A percentile compares a stretch with the other conserved stretches of the same genome.
Conservation (phyloP, 768 basidiomycete species). For the Leccinum aurantiacum region DNA sequence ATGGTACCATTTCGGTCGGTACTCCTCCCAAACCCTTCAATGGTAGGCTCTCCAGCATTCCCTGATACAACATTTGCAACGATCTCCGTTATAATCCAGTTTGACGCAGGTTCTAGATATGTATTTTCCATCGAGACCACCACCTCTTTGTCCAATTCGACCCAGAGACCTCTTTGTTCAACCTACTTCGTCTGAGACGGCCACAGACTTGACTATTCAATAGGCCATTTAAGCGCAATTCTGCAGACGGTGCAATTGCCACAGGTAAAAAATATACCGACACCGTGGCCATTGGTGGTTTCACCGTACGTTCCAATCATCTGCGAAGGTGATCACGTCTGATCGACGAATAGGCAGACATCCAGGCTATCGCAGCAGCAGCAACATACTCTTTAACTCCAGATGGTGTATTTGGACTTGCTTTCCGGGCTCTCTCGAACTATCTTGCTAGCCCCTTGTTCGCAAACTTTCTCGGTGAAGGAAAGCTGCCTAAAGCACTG, state of each 20-base stretch:
- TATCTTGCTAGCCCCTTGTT: conserved; percentile 29
- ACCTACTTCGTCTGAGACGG: conserved; percentile 25
- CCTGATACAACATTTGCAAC: neutral
- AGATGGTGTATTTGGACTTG: conserved; percentile 31
- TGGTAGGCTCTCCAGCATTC: neutral
- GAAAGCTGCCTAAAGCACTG: conserved; percentile 17
- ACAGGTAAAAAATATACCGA: conserved; percentile 40
- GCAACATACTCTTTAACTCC: conserved; percentile 5
- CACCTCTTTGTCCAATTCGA: neutral
- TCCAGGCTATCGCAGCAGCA: conserved; percentile 16
- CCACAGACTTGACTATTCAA: conserved; percentile 17
- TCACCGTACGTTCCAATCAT: neutral
- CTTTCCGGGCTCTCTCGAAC: conserved; percentile 27
- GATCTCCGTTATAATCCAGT: conserved; percentile 15
- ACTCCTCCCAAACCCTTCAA: neutral
- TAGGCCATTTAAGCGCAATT: conserved; percentile 26
- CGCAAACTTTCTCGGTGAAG: conserved; percentile 25
- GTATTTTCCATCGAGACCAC: neutral
- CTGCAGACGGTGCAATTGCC: conserved; percentile 37
- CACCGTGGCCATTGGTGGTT: conserved; percentile 6
- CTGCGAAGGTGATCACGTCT: neutral
- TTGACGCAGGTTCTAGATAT: conserved; percentile 30
- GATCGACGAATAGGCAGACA: conserved; percentile 6
- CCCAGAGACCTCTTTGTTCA: conserved; percentile 20
- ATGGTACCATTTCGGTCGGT: conserved; percentile 10